phyloP scores from a whole-genome alignment of 2,329 filamentous ascomycete species.

The Apiospora pterosperma region DNA sequence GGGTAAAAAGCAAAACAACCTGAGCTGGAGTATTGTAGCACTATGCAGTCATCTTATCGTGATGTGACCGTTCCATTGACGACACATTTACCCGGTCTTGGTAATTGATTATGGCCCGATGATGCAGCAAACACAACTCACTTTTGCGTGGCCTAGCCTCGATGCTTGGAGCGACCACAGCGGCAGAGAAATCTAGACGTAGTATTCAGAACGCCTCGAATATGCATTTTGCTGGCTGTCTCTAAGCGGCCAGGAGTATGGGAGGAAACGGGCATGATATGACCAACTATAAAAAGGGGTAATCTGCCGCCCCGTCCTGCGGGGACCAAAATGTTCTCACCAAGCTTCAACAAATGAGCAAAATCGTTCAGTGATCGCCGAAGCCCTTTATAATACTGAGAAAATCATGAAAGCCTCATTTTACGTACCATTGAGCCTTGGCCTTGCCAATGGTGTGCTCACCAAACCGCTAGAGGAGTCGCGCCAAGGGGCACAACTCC shows the following conservation, averaged over 20 bases:
- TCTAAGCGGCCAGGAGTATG: neutral
- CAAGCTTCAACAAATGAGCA: neutral
- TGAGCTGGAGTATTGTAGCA: neutral
- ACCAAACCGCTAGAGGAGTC: conserved; percentile 20
- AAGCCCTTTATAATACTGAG: neutral
- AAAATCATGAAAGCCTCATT: conserved; percentile 16
- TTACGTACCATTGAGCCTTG: conserved; percentile 13
- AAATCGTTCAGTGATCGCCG: neutral
- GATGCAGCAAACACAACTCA: neutral
- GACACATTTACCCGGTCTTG: neutral
- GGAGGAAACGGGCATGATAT: neutral
- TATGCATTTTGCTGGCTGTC: neutral
- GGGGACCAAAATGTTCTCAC: neutral
- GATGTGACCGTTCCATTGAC: neutral
- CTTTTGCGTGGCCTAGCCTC: neutral
- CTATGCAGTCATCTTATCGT: neutral
- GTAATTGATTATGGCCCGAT: neutral
- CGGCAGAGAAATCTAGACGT: neutral
- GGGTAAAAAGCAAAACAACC: neutral
- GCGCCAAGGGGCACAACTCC: conserved; percentile 25
- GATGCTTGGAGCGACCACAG: neutral
- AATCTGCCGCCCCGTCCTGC: neutral
- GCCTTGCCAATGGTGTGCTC: conserved; percentile 14
- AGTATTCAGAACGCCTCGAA: neutral
- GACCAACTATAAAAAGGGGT: neutral